Evolutionary conservation across 2,329 filamentous ascomycete genomes (phyloP), one percentile per base, ranked within the genome.

Genomic region (Mycocentrospora acerina): DNA sequence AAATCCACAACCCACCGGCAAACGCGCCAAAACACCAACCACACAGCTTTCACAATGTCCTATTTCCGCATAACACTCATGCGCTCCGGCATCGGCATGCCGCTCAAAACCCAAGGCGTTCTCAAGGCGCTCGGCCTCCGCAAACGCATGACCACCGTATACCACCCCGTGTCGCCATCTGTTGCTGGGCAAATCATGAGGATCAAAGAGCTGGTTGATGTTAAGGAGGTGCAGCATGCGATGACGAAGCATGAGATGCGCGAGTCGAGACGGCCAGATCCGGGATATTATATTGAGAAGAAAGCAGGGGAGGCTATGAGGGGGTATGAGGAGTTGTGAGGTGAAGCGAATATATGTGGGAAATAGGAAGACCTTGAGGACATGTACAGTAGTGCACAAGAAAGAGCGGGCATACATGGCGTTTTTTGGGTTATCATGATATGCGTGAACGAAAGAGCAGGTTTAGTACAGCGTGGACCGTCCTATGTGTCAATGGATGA

Each of bases 41-140:
- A 42, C 35, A 37, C 25, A 15, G 14, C 28, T 29, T 31, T 24
- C 41, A 44, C 29, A 31, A 90, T 90, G 85, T 76, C 83, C 41
- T 95, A 80, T 77, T 96, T 96, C 78, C 85, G 88, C 64, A 88
- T 96, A 67, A 95, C 89, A 32, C 85, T 95, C 40, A 81, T 93
- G 71, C 88, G 90, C 64, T 90, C 86, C 40, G 85, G 86, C 59
- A 96, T 96, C 70, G 90, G 90, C 46, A 82, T 96, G 31, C 90
- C 74, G 5, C 72, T 80, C 60, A 85, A 88, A 62, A 87, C 84
- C 44, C 80, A 82, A 64, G 88, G 86, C 62, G 88, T 91, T 14
- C 86, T 96, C 40, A 79, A 83, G 46, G 87, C 90, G 13, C 85
- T 96, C 44, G 90, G 90, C 40, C 81, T 96, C 49, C 86, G 84